Conservation (phyloP, 208 protist genomes). For the Leishmania braziliensis region DNA sequence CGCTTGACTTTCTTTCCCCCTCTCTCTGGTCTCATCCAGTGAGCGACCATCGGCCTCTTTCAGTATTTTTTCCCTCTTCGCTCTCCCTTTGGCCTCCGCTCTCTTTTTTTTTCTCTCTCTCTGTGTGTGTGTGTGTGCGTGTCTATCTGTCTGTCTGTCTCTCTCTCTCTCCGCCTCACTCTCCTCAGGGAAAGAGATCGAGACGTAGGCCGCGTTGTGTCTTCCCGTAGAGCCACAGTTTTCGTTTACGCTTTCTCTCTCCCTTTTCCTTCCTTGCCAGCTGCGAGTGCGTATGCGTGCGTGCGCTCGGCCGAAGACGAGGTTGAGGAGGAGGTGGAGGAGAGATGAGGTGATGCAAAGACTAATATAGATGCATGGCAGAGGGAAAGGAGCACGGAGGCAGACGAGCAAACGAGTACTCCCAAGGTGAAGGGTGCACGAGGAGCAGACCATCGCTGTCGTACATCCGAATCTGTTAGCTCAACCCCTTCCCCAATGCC, state of each 20-base stretch:
- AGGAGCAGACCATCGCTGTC: not conserved
- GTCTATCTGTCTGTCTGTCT: not conserved
- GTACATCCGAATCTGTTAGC: not conserved
- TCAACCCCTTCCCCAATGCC: not conserved
- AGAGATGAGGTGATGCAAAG: not conserved
- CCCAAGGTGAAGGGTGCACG: not conserved
- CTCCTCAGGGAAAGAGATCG: not conserved
- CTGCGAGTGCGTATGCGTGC: not conserved
- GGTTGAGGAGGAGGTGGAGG: not conserved
- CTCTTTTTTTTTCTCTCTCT: not conserved
- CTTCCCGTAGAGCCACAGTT: not conserved
- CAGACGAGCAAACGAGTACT: not conserved
- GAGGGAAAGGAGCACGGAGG: not conserved
- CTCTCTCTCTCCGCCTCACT: not conserved
- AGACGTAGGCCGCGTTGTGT: not conserved
- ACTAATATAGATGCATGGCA: not conserved
- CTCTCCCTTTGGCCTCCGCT: slow-evolving; percentile 7
- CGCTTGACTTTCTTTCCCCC: not conserved
- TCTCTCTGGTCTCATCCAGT: not conserved
- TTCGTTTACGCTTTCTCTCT: not conserved
- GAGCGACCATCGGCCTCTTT: not conserved
- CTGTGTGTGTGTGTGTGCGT: not conserved
- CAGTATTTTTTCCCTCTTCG: slow-evolving; percentile 11
- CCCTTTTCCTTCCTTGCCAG: not conserved
- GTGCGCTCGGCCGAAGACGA: not conserved